Evolutionary conservation across 371 early-diverging fungal genomes (phyloP).

Genomic region (Rhizopus stolonifer): DNA sequence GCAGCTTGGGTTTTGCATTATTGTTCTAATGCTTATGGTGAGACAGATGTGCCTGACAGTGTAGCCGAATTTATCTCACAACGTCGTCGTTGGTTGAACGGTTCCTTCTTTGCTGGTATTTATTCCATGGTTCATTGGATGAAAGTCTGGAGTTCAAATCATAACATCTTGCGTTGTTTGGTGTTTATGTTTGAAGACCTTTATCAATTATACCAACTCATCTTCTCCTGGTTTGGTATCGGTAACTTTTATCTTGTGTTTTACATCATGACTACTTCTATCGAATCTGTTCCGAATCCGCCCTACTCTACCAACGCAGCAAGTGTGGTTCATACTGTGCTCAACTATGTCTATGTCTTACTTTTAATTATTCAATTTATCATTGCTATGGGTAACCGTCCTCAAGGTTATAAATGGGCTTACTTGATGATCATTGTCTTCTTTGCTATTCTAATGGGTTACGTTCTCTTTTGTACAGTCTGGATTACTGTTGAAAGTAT

Average conservation of each 20-base stretch:
- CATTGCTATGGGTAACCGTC: conserved; percentile 78
- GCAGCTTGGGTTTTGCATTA: conserved; percentile 66
- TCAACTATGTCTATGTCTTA: conserved; percentile 59
- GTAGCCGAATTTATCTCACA: conserved; percentile 81
- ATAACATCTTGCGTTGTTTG: conserved; percentile 59
- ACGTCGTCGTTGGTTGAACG: conserved; percentile 86
- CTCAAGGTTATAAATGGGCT: conserved; percentile 73
- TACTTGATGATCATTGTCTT: conserved; percentile 55
- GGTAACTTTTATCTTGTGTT: conserved; percentile 75
- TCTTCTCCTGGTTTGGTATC: conserved; percentile 76
- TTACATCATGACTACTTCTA: conserved; percentile 59
- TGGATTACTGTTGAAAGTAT: conserved; percentile 48
- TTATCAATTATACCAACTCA: conserved; percentile 55
- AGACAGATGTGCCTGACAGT: conserved; percentile 79
- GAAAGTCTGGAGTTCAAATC: conserved; percentile 60
- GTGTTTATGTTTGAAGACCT: conserved; percentile 61
- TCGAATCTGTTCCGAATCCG: conserved; percentile 21
- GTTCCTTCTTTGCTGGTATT: conserved; percentile 67
- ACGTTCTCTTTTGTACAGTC: conserved; percentile 24
- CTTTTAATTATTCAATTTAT: conserved; percentile 68
- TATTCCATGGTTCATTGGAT: conserved; percentile 55
- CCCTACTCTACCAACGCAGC: conserved; percentile 47
- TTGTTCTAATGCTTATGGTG: conserved; percentile 65
- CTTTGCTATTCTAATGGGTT: conserved; percentile 34
- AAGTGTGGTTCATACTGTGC: conserved; percentile 33